phyloP scores from a whole-genome alignment of 2,329 filamentous ascomycete species.

The Ceratocystis cacaofunesta region DNA sequence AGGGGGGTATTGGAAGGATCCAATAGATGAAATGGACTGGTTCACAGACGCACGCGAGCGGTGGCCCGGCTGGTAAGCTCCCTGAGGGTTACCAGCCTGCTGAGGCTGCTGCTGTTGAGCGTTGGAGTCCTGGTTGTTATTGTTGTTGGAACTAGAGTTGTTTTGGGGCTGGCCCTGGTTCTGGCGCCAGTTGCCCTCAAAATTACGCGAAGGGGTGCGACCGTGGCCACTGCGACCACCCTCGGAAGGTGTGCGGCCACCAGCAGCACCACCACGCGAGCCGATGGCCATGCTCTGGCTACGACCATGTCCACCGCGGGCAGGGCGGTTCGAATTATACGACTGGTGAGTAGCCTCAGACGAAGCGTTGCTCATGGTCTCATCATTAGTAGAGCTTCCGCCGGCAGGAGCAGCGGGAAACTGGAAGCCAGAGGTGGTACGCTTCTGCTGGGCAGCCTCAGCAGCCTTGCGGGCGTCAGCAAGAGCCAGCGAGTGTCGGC shows the following conservation, averaged over 20 bases:
- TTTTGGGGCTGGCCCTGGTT: slow-evolving; percentile 35
- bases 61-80: slow-evolving; percentile 83
- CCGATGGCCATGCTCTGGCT: slow-evolving; percentile 85
- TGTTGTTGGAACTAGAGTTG: not conserved
- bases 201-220: slow-evolving; percentile 77
- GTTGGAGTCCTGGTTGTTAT: slow-evolving; percentile 1
- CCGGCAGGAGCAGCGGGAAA: slow-evolving; percentile 62
- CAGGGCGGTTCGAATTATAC: slow-evolving; percentile 34
- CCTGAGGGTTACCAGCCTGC: slow-evolving; percentile 22
- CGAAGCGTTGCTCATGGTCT: slow-evolving; percentile 26
- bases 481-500: slow-evolving; percentile 85
- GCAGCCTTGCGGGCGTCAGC: slow-evolving; percentile 96
- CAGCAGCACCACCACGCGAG: slow-evolving; percentile 50
- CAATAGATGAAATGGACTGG: slow-evolving; percentile 62
- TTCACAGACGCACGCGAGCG: slow-evolving; percentile 72
- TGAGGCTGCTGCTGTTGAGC: slow-evolving; percentile 35
- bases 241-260: slow-evolving; percentile 47
- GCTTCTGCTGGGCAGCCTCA: slow-evolving; percentile 89
- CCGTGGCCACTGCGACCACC: slow-evolving; percentile 63
- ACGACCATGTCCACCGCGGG: slow-evolving; percentile 50
- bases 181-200: slow-evolving; percentile 94
- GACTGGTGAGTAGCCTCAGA: slow-evolving; percentile 23
- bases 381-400: slow-evolving; percentile 44
- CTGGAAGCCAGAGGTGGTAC: slow-evolving; percentile 85
- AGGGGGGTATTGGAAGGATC: slow-evolving; percentile 73